Base-by-base conservation (phyloP, 2,329 filamentous ascomycete genomes). In the Dactylellina leptospora region DNA sequence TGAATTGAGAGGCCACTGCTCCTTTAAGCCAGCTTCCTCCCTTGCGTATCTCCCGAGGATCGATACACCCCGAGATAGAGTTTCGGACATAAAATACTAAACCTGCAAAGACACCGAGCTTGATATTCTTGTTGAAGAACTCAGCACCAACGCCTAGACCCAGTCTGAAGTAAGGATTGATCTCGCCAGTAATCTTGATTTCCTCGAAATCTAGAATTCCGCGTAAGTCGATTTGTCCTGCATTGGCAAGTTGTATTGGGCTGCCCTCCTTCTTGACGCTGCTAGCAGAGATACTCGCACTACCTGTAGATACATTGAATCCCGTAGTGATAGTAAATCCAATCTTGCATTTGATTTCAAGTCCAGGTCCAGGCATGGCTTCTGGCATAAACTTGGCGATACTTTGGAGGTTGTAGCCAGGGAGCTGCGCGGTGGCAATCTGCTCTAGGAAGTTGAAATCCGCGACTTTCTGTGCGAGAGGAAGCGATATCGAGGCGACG, bases 11-110 rank as follows among this genome's bases (percentile, higher is more conserved):
- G 2, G 10, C 8, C 4, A 38, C 9, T 3, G 30, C 16, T 18
- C 11, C 4, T 16, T 36, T 38, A 6, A 20, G 13, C 27, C 40
- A 38, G 50, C 9, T 13, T 4, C 20, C 28, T 8, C 22, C 23
- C n/a, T 36, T 25, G n/a, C 8, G 4, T n/a, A n/a, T n/a, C n/a
- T n/a, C n/a, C n/a, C n/a, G n/a, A 11, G 50, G 27, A 22, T 23
- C 18, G 3, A 23, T 6, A 22, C 50, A 54, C 8, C 9, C 20
- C 4, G 27, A 36, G 11, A 54, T 18, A 11, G 28, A 4, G 18
- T 54, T 54, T 22, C 50, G 11, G 30, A 54, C 9, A 13, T 54
- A 54, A 20, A 54, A 38, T 30, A 54, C 40, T 30, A 27, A 54
- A 20, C 50, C 50, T 1, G 50, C 30, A 54, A 54, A 54, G 13